phyloP scores from a whole-genome alignment of 176 grass and related monocot species.

The Oryza australiensis region DNA sequence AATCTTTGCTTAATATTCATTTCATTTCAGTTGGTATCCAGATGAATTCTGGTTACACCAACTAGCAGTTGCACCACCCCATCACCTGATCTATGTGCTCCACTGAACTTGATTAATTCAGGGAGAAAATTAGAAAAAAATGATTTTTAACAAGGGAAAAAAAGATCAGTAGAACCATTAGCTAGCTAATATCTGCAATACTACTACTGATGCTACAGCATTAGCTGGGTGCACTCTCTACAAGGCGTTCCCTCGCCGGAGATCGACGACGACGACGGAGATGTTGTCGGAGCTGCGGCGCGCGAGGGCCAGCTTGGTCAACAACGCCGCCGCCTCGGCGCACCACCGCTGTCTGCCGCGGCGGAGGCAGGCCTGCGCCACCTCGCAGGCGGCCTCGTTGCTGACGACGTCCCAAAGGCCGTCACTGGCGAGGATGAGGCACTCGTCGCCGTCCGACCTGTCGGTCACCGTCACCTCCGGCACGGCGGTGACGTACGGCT shows the following conservation, averaged over 20 bases:
- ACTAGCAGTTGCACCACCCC: background rate
- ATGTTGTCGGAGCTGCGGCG: slow-evolving; percentile 75
- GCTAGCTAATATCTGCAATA: background rate
- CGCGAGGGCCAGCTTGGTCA: slow-evolving; percentile 83
- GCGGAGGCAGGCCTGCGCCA: slow-evolving; percentile 64
- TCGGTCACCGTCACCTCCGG: slow-evolving; percentile 81
- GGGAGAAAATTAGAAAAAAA: slow-evolving; percentile 20
- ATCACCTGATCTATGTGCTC: slow-evolving; percentile 15
- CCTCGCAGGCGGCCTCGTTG: slow-evolving; percentile 72
- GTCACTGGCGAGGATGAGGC: slow-evolving; percentile 88
- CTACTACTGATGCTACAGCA: background rate
- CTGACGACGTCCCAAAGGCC: slow-evolving; percentile 92
- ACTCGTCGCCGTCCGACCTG: slow-evolving; percentile 60
- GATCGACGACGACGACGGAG: slow-evolving; percentile 74
- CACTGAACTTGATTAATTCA: slow-evolving; percentile 43
- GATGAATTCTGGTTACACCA: slow-evolving; percentile 31
- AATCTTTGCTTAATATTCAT: background rate
- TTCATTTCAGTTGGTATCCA: slow-evolving; percentile 13
- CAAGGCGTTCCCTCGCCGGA: slow-evolving; percentile 18
- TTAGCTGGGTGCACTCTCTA: background rate
- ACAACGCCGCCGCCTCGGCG: slow-evolving; percentile 73
- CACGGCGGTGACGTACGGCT: slow-evolving; percentile 60
- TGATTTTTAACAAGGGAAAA: background rate
- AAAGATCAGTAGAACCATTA: slow-evolving; percentile 15
- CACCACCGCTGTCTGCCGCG: slow-evolving; percentile 55